These are phyloP conservation scores for Calocera cornea DNA, from an alignment of 768 basidiomycete genomes.

Conservation along the genomic window DNA sequence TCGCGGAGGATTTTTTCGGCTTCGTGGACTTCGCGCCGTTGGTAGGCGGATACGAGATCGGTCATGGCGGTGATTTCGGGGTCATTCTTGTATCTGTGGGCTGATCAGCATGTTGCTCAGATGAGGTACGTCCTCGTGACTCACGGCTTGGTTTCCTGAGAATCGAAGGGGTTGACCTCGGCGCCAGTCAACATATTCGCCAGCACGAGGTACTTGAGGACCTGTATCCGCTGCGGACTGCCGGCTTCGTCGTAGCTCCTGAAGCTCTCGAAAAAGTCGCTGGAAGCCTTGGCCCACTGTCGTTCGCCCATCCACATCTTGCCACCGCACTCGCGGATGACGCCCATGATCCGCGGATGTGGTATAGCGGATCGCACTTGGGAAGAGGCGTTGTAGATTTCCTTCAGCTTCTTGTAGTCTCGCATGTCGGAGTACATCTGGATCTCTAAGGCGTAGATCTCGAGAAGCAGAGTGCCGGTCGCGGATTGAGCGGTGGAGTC, in stretches of 20 bases:
- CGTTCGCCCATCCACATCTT: constrained; percentile 99
- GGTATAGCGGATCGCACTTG: constrained; percentile 91
- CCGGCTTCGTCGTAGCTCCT: constrained; percentile 97
- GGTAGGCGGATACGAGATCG: constrained; percentile 90
- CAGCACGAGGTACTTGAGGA: constrained; percentile 92
- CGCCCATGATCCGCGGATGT: constrained; percentile 96
- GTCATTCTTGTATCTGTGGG: constrained; percentile 74
- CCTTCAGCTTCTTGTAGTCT: constrained; percentile 94
- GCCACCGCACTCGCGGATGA: constrained; percentile 97
- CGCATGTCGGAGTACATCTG: constrained; percentile 98
- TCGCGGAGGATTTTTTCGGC: constrained; percentile 93
- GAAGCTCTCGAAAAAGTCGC: constrained; percentile 99
- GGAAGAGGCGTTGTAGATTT: constrained; percentile 93
- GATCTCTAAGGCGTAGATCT: constrained; percentile 96
- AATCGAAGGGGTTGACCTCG: constrained; percentile 98
- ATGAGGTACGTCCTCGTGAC: constrained; percentile 19
- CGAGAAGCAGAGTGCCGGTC: constrained; percentile 78
- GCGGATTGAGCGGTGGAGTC: constrained; percentile 64
- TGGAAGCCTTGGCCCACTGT: constrained; percentile 92
- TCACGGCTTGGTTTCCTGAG: constrained; percentile 97
- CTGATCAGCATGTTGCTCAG: background rate
- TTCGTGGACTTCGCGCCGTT: constrained; percentile 88
- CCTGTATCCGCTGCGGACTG: constrained; percentile 90
- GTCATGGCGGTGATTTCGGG: constrained; percentile 98
- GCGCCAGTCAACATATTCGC: constrained; percentile 97